Evolutionary conservation across 805 yeast genomes (phyloP).

Genomic region (Spencermartinsiella europaea): DNA sequence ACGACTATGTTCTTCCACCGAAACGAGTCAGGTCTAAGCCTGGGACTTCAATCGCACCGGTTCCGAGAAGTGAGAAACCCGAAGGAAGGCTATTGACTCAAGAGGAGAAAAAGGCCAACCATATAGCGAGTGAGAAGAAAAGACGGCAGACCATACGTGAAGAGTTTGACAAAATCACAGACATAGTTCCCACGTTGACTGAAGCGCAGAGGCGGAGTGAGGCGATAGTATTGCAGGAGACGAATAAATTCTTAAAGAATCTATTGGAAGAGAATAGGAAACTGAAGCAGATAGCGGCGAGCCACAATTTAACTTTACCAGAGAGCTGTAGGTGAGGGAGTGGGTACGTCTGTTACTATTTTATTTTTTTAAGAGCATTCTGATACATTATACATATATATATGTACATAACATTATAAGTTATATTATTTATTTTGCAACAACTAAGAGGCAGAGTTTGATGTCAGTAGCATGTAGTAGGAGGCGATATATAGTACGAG

Average conservation of each 20-base stretch:
- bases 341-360: too few relatives aligned
- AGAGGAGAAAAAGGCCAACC: conserved; percentile 53
- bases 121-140: conserved; percentile 80
- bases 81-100: conserved; percentile 23
- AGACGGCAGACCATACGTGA: conserved; percentile 79
- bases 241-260: conserved; percentile 20
- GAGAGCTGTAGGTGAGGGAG: background rate
- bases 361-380: too few relatives aligned
- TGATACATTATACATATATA: too few relatives aligned
- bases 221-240: conserved; percentile 60
- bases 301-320: background rate
- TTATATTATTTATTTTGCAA: too few relatives aligned
- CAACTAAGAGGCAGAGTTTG: too few relatives aligned
- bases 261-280: background rate
- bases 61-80: background rate
- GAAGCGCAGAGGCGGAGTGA: conserved; percentile 77
- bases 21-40: background rate
- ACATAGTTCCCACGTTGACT: conserved; percentile 66
- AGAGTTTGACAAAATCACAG: conserved; percentile 72
- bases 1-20: background rate
- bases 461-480: too few relatives aligned
- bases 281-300: background rate
- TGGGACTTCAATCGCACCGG: background rate
- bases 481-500: too few relatives aligned
- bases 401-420: too few relatives aligned